Evolutionary conservation across 208 protist genomes (phyloP), one percentile per base, ranked within the genome.

Genomic region (Acanthamoeba castellanii): DNA sequence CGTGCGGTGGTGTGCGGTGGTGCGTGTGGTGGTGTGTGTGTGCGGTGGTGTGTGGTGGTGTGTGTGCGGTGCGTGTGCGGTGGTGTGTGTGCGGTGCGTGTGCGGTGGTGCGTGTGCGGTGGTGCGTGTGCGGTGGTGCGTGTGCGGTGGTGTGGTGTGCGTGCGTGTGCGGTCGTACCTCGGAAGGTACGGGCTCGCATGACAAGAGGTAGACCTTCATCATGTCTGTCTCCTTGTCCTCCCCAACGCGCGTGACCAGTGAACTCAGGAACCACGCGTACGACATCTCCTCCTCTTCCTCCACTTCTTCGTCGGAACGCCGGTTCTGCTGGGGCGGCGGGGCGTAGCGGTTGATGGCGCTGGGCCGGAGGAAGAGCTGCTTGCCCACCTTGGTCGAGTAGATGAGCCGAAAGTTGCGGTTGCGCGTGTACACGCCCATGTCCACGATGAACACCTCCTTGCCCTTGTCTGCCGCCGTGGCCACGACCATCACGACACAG

Each of bases 391-490:
- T 89, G 47, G 82, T 68, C 22, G 82, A 89, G 57, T 89, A 89
- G 82, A 66, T 66, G n/a, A 89, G 47, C 57, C 82, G 16, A n/a
- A 89, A 89, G 82, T 89, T 89, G 50, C 82, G 45, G 82, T 89
- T 89, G 50, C 82, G 82, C 27, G 82, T 68, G 82, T 89, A 89
- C 6, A 89, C 82, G 22, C 82, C 82, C 82, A 89, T 89, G 37
- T 89, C 82, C 82, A 66, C 82, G 32, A 89, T 68, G 57, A 89
- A 89, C 50, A 66, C 57, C 45, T 89, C 82, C 82, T 89, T 89
- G 82, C 32, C 82, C 82, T 66, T 66, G 47, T 66, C 57, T 89
- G 47, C 34, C 37, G 3, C 37, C 37, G 37, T 42, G 37, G 76
- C 27, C 18, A 22, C 20, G 55, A 61, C 18, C 55, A 61, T 16